Percentiles rank a stretch among this genome's conserved stretches.
Conservation (phyloP, 2,329 filamentous ascomycete species). For the Phyllosticta capitalensis region DNA sequence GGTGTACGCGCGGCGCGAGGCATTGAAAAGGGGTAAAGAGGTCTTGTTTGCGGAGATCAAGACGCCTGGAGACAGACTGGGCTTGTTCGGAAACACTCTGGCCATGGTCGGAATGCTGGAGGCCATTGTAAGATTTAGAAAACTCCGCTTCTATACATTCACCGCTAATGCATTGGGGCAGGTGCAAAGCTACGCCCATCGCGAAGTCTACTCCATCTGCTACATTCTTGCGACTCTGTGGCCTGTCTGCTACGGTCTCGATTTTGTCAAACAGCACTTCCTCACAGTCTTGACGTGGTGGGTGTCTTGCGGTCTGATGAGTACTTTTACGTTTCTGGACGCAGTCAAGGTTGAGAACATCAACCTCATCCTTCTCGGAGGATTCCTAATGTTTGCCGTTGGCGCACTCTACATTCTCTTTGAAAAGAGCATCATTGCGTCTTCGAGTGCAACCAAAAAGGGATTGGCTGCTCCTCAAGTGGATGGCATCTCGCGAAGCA, state of each 20-base stretch:
- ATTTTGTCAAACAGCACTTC: constrained; percentile 60
- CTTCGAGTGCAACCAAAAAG: constrained; percentile 26
- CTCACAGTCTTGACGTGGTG: constrained; percentile 62
- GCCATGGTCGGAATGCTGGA: constrained; percentile 68
- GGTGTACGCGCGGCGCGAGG: constrained; percentile 67
- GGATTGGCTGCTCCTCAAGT: constrained; percentile 20
- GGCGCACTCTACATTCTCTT: constrained; percentile 73
- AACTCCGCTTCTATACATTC: background rate
- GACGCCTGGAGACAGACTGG: constrained; percentile 47
- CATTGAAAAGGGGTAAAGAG: constrained; percentile 56
- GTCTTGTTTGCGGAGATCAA: constrained; percentile 61
- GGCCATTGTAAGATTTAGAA: constrained; percentile 46
- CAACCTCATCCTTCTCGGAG: constrained; percentile 63
- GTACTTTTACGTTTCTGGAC: constrained; percentile 78
- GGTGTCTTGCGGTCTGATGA: constrained; percentile 71
- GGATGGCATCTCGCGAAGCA: constrained; percentile 44
- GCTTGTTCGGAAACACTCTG: constrained; percentile 54
- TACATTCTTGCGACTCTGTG: constrained; percentile 70
- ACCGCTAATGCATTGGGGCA: constrained; percentile 25
- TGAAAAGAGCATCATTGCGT: constrained; percentile 53
- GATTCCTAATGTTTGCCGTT: constrained; percentile 64
- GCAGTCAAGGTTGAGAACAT: constrained; percentile 77
- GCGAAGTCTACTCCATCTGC: constrained; percentile 74
- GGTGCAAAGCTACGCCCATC: constrained; percentile 86
- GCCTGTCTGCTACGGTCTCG: constrained; percentile 63